Evolutionary conservation across 805 yeast species (phyloP).

Genomic region (Saccharomycopsis malanga): DNA sequence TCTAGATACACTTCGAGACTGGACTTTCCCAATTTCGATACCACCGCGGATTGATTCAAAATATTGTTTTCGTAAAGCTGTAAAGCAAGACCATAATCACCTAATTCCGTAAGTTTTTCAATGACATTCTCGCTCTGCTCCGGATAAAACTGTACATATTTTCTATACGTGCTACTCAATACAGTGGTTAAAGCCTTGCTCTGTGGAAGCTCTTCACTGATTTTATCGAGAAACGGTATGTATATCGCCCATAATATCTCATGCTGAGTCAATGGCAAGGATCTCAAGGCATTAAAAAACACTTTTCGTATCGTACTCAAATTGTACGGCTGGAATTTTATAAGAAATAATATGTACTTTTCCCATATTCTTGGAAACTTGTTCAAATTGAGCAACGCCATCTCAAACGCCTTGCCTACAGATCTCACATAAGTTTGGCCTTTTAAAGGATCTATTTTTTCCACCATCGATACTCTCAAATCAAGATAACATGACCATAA

Average conservation of each 20-base stretch:
- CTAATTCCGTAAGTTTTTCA: slow-evolving; percentile 30
- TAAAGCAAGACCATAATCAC: slow-evolving; percentile 27
- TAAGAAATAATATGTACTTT: slow-evolving; percentile 40
- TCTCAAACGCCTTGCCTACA: slow-evolving; percentile 41
- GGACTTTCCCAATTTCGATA: slow-evolving; percentile 34
- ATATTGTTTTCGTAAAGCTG: slow-evolving; percentile 30
- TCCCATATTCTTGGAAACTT: slow-evolving; percentile 48
- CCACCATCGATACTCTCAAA: slow-evolving; percentile 31
- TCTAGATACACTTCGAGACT: slow-evolving; percentile 42
- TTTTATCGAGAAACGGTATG: slow-evolving; percentile 38
- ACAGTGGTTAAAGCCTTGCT: slow-evolving; percentile 27
- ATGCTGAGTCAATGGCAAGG: slow-evolving; percentile 48
- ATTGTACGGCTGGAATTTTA: slow-evolving; percentile 27
- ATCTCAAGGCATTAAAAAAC: slow-evolving; percentile 44
- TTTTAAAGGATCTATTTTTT: slow-evolving; percentile 27
- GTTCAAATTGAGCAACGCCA: slow-evolving; percentile 36
- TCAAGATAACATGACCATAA: slow-evolving; percentile 49
- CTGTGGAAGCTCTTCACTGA: slow-evolving; percentile 35
- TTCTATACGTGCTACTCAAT: slow-evolving; percentile 1
- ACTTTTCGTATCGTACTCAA: slow-evolving; percentile 35
- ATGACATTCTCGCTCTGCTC: slow-evolving; percentile 30
- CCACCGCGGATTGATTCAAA: slow-evolving; percentile 30
- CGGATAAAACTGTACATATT: slow-evolving; percentile 12
- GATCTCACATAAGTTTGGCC: slow-evolving; percentile 29
- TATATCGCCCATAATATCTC: slow-evolving; percentile 49